Evolutionary conservation across 2,329 filamentous ascomycete genomes (phyloP), one percentile per base, ranked within the genome.

Genomic region (Fusarium xyrophilum): DNA sequence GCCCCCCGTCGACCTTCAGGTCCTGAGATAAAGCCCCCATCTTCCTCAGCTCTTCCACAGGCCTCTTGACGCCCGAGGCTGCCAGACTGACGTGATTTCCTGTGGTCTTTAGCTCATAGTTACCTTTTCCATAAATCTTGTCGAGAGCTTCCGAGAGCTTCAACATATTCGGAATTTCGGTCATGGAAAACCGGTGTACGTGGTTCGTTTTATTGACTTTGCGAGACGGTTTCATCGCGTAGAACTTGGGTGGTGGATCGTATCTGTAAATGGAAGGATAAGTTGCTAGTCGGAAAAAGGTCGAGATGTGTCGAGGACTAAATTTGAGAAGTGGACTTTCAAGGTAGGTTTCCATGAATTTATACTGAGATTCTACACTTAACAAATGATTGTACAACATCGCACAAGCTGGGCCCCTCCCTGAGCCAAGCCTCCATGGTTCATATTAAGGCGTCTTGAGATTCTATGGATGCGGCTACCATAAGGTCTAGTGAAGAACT

Each of bases 401-500:
- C 1, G 1, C 5, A 28, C 19, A 36, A 5, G 2, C 2, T 7
- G 11, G 14, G 2, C 5, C 1, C 2, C 7, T 10, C 14, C 14
- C 13, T 17, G 7, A 10, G 2, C 13, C 11, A 17, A 19, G 3
- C 10, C 9, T 7, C 0, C 2, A 32, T 7, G 13, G 0, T 13
- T 47, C 14, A 1, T 7, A 32, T 4, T 2, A 23, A 14, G 11
- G 2, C 2, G 6, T 32, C n/a, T 7, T 12, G 1, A 2, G 12
- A 10, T 10, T 1, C 11, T 2, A 2, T 21, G 1, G 12, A 28
- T 7, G 2, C 4, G 1, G 3, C 7, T 2, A 17, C 10, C 19
- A 17, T 28, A 12, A 14, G 9, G 7, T 27, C 3, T 12, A 7
- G 11, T 13, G 10, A 6, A 7, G 3, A 14, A 23, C 15, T 14